Percentiles rank a stretch among this genome's conserved stretches.
phyloP scores from a whole-genome alignment of 1,284 basidiomycete genomes.

The Austroboletus niveus region DNA sequence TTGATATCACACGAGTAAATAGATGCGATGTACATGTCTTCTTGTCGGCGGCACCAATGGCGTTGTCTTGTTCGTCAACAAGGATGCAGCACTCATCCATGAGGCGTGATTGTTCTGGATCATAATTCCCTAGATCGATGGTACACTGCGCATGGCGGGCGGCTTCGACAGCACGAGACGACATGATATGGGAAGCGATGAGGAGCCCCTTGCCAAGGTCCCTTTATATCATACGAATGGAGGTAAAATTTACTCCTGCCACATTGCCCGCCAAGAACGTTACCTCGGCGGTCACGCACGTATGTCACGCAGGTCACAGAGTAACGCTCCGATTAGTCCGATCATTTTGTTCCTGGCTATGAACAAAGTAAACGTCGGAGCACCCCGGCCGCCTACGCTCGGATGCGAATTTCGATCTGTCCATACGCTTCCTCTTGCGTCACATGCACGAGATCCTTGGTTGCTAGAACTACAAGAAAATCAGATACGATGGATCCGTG shows the following conservation, averaged over 20 bases:
- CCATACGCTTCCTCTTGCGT: slow-evolving; percentile 56
- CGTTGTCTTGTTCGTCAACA: slow-evolving; percentile 85
- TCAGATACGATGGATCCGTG: neutral
- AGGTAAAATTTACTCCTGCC: neutral
- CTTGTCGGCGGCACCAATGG: slow-evolving; percentile 92
- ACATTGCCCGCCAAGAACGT: neutral
- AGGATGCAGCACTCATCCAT: slow-evolving; percentile 99
- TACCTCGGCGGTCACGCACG: neutral
- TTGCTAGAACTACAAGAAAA: slow-evolving; percentile 53
- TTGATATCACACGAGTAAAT: neutral
- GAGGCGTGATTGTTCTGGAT: slow-evolving; percentile 78
- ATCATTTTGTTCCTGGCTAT: neutral
- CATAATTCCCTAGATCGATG: slow-evolving; percentile 75
- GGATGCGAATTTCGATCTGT: slow-evolving; percentile 33
- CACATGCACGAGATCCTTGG: slow-evolving; percentile 58
- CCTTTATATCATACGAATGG: no score
- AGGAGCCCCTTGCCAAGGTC: neutral
- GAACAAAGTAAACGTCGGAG: neutral
- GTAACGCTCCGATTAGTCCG: neutral
- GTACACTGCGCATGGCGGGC: slow-evolving; percentile 51
- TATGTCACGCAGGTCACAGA: neutral
- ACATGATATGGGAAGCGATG: slow-evolving; percentile 35
- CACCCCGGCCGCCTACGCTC: slow-evolving; percentile 26
- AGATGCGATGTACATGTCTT: slow-evolving; percentile 75
- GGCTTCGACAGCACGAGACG: slow-evolving; percentile 59